Evolutionary conservation across 306 rosid genomes (phyloP), one percentile per base, ranked within the genome.

Genomic region (Ziziphus jujuba): DNA sequence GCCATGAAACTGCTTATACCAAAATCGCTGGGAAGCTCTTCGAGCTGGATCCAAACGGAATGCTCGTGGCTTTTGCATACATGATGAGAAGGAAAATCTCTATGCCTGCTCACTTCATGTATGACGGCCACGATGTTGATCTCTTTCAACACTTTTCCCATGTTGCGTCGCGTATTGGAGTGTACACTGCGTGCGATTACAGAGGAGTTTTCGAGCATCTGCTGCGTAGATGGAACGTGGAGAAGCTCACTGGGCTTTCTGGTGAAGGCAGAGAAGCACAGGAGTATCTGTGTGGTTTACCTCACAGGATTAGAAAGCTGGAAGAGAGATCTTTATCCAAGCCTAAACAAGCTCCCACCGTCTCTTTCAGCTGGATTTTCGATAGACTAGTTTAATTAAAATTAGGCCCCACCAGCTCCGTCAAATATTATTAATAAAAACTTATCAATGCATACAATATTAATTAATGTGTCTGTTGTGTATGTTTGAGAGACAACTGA

Each of bases 1-100:
- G 91, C 52, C 91, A 81, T 5, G 91, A 87, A 65, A 77, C 81
- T 40, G 91, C 89, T 21, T 79, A 87, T 70, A 76, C 82, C 28
- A 83, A 81, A 76, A 87, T 84, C 47, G 63, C 56, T 4, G 49
- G 6, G 34, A 72, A 50, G 76, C 63, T 72, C 6, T 63, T 63
- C 12, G 76, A 53, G 63, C 9, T 63, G 0, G 70, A 72, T 64
- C 70, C 76, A n/a, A 23, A 72, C 36, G 56, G 16, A 3, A 72
- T 56, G n/a, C 35, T 74, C 2, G 12, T 74, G 23, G 56, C 63
- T 3, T 74, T 74, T 6, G 79, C 79, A 0, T 48, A 52, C 16
- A 23, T 68, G 70, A 75, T 75, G 75, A 49, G n/a, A 66, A 53
- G 59, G 21, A 31, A 35, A 28, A 81, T 83, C 57, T 58, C 84